Percentiles rank a stretch among this genome's conserved stretches.
Conservation (phyloP, 2,329 filamentous ascomycete species). For the Sporothrix protearum region DNA sequence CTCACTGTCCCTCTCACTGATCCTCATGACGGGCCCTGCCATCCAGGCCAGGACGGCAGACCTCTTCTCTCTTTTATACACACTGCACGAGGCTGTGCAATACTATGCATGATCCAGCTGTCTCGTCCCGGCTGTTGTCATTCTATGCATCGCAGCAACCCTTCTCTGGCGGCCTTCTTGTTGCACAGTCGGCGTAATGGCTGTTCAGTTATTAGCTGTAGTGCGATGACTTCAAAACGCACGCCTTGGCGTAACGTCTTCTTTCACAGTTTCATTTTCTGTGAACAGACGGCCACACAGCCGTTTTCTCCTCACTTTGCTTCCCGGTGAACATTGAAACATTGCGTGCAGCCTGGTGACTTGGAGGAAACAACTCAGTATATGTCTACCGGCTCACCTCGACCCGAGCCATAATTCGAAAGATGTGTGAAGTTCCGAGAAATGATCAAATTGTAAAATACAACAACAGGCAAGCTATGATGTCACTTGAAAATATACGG, state of each 20-base stretch:
- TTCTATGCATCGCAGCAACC: background rate
- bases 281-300: no score
- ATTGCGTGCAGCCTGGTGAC: background rate
- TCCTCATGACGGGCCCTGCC: background rate
- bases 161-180: background rate
- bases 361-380: background rate
- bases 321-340: background rate
- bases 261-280: background rate
- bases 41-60: background rate
- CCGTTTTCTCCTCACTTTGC: background rate
- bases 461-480: background rate
- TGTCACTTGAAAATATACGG: background rate
- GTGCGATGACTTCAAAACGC: background rate
- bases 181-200: no score
- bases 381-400: background rate
- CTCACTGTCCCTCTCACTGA: background rate
- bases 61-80: background rate
- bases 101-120: background rate
- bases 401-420: background rate
- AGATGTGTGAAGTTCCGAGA: background rate
- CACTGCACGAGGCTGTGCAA: slow-evolving; percentile 3
- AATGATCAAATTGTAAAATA: background rate
- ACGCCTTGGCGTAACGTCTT: background rate
- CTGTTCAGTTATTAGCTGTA: no score
- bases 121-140: background rate